Evolutionary conservation across 768 basidiomycete genomes (phyloP), one percentile per base, ranked within the genome.

Genomic region (Amanita molliuscula): DNA sequence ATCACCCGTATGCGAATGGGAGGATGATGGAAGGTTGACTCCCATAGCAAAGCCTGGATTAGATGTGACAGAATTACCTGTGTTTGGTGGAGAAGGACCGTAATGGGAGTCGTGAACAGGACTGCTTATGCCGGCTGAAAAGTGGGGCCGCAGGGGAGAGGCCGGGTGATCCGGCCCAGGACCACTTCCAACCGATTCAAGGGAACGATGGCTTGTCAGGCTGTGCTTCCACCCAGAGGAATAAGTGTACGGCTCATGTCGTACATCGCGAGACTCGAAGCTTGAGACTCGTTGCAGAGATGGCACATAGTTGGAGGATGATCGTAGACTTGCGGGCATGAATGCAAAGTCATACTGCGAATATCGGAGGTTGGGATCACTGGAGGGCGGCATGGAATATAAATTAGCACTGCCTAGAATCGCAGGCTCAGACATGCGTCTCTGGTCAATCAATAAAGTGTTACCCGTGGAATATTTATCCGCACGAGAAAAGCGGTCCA

Each of bases 381-480:
- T n/a, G n/a, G 64, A 48, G 49, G 67, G 48, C 38, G 68, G 59
- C 46, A 64, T 54, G 36, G 67, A 55, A 59, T 77, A 70, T 47
- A 71, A 54, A 61, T 68, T 69, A 56, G 68, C 58, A 44, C 59
- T 58, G 46, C 62, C 59, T 53, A 74, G 69, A 54, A 76, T 67
- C 48, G 77, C 66, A 42, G 82, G 80, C 61, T 83, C 81, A 59
- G 82, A 84, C 78, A 82, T 80, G 62, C 82, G 78, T 59, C 81
- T 71, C 47, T 79, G 78, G 67, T 81, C 79, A 51, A 75, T 64
- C 54, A 70, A 60, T 51, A 67, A 55, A 59, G 65, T 57, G 60
- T 64, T 64, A 53, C 49, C 62, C 52, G 58, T 59, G 54, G 65
- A 59, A 60, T 62, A 68, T 58, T 69, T 67, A 55, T 67, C 64